Conservation (phyloP, 163 green algal species). For the Botryococcus braunii region DNA sequence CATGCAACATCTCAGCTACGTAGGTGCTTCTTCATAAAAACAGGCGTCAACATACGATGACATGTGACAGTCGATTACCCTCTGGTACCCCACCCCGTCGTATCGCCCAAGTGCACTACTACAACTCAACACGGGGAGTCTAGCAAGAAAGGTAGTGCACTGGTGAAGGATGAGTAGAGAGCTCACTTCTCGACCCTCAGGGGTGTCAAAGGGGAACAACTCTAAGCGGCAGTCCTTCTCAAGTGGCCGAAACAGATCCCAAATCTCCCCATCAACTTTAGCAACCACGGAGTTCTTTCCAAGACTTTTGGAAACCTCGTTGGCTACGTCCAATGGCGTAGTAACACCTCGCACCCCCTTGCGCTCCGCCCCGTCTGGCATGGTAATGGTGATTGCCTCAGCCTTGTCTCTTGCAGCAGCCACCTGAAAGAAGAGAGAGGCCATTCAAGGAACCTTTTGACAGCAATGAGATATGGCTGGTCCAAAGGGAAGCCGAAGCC, state of each 20-base stretch:
- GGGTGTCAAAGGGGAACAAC: constrained; percentile 72
- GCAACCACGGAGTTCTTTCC: constrained; percentile 83
- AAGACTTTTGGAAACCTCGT: constrained; percentile 75
- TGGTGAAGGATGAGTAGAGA: not conserved
- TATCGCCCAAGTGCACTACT: not conserved
- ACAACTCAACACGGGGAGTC: too few species aligned
- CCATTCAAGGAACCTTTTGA: too few species aligned
- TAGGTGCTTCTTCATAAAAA: too few species aligned
- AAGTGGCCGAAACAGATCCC: constrained; percentile 86
- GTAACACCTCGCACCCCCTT: constrained; percentile 68
- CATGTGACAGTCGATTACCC: too few species aligned
- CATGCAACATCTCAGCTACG: too few species aligned
- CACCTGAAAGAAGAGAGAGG: constrained; percentile 14
- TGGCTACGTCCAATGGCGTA: constrained; percentile 89
- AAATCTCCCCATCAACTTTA: constrained; percentile 67
- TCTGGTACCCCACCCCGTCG: not conserved
- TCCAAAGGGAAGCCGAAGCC: not conserved
- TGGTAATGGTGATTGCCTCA: constrained; percentile 50
- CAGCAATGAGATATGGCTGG: not conserved
- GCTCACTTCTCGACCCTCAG: constrained; percentile 71
- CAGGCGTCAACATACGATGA: too few species aligned
- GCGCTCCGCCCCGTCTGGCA: constrained; percentile 67
- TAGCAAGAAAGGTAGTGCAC: not conserved
- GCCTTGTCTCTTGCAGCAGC: constrained; percentile 48
- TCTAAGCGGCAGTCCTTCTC: constrained; percentile 78